Conservation (phyloP, 106 monocot species). For the Dendrobium officinale region DNA sequence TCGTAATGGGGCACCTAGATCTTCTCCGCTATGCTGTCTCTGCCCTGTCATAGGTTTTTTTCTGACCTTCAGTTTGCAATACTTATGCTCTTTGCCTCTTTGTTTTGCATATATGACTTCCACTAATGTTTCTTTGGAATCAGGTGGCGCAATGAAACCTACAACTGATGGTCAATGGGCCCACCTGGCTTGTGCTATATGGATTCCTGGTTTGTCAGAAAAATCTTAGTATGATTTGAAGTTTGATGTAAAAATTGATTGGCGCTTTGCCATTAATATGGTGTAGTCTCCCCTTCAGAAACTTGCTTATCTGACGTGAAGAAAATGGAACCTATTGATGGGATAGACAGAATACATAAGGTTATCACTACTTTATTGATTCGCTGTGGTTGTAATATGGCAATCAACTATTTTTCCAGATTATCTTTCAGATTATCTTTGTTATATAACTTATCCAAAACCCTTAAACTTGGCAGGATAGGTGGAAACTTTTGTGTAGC, state of each 20-base stretch:
- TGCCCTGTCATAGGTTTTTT: conserved; percentile 78
- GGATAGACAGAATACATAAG: conserved; percentile 85
- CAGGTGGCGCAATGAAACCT: conserved; percentile 97
- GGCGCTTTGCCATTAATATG: conserved; percentile 3
- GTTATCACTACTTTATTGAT: conserved; percentile 22
- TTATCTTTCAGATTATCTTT: conserved; percentile 4
- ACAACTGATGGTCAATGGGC: conserved; percentile 99
- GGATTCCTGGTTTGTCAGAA: conserved; percentile 87
- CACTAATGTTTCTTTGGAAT: not conserved
- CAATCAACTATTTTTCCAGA: not conserved
- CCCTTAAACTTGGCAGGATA: conserved; percentile 42
- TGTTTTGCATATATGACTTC: not conserved
- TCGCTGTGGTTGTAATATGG: not conserved
- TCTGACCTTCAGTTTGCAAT: not conserved
- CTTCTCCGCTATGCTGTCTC: conserved; percentile 78
- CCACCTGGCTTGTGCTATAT: conserved; percentile 93
- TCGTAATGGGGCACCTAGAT: conserved; percentile 64
- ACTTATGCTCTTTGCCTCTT: not conserved
- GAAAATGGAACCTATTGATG: conserved; percentile 98
- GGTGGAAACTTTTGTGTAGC: conserved; percentile 97
- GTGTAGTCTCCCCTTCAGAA: conserved; percentile 36
- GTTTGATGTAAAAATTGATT: conserved; percentile 7
- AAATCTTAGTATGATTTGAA: not conserved
- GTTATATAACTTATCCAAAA: conserved; percentile 8
- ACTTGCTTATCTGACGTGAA: conserved; percentile 86